phyloP scores from a whole-genome alignment of 208 protist species.

The Leishmania tarentolae region DNA sequence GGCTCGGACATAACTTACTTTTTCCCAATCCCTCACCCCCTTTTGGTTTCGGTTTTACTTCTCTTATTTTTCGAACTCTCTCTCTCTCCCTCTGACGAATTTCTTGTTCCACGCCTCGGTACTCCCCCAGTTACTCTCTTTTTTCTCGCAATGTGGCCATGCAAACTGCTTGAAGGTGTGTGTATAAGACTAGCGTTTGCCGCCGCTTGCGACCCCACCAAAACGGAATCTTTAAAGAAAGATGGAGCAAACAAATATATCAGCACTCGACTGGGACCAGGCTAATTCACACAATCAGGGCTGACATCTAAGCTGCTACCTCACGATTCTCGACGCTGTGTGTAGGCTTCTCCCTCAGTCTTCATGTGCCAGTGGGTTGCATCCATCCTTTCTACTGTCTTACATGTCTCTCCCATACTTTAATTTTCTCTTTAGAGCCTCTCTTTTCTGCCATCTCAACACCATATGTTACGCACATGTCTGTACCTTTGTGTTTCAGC shows the following conservation, averaged over 20 bases:
- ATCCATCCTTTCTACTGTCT: neutral
- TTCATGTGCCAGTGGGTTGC: neutral
- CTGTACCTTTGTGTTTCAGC: neutral
- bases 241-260: neutral
- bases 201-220: neutral
- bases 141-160: neutral
- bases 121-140: neutral
- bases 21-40: neutral
- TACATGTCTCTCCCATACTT: neutral
- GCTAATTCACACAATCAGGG: neutral
- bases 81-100: neutral
- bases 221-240: neutral
- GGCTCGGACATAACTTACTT: neutral
- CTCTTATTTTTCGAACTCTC: neutral
- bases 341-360: neutral
- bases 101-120: neutral
- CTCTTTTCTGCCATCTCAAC: neutral
- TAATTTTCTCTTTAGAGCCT: neutral
- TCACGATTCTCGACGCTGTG: neutral
- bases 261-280: neutral
- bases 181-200: neutral
- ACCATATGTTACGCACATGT: neutral
- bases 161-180: neutral
- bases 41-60: neutral
- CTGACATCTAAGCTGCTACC: neutral